Evolutionary conservation across 495 filamentous ascomycete species (phyloP), one percentile per base, ranked within the genome.

Genomic region (Penicillium angulare): DNA sequence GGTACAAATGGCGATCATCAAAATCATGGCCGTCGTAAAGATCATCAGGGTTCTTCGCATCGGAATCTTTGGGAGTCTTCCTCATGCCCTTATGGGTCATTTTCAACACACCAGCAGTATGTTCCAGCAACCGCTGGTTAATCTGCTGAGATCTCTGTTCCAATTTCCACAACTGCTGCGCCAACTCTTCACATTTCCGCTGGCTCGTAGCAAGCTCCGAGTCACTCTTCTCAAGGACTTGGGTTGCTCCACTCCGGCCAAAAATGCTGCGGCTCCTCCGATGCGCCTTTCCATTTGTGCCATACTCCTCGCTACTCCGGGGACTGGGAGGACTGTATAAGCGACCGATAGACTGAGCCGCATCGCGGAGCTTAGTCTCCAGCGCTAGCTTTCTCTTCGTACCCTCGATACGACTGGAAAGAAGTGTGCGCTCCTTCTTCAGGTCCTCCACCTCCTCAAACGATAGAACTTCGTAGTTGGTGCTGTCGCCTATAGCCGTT

Each of bases 331-430:
- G 74, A 18, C 79, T 81, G 61, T 95, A 87, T 21, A 98, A 72
- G 55, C 88, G 78, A 36, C 82, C 84, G 63, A 98, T 84, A 13
- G 89, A 93, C 50, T 86, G 78, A 9, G 95, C 92, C 0, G 93
- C 95, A 78, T 97, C 92, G 51, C 90, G 85, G 50, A 96, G 86
- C 69, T 97, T 97, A 18, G 83, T 88, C 62, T 98, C 93, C 39
- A 97, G 83, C n/a, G 85, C 82, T 31, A 97, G 77, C 68, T 89
- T 96, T 29, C 88, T 79, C 60, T 84, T 83, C 9, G 88, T 82
- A 38, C 85, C 82, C 47, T 90, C 88, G 59, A 93, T 85, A n/a
- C 88, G 85, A 56, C 78, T 80, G 22, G 78, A 76, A 22, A 97
- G 68, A 10, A 82, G 69, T 33, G 80, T 75, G 41, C 84, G 76